Conservation (phyloP, 768 basidiomycete genomes). For the Boletus sp. region DNA sequence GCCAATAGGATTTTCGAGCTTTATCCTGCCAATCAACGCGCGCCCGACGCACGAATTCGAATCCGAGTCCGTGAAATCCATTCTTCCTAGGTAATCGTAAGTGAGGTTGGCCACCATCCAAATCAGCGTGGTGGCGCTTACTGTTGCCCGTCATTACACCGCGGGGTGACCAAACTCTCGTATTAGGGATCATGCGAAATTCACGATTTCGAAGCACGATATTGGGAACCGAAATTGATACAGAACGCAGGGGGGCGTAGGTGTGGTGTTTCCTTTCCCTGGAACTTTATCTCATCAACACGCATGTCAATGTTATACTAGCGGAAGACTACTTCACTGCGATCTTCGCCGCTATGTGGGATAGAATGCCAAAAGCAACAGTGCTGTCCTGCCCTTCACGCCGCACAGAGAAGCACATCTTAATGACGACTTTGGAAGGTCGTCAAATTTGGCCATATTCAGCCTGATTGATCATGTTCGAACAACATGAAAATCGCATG, state of each 20-base stretch:
- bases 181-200: not conserved
- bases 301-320: too few species aligned
- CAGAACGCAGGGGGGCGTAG: not conserved
- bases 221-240: not conserved
- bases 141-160: not conserved
- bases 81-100: not conserved
- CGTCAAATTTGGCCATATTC: not conserved
- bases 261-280: not conserved
- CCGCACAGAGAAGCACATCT: not conserved
- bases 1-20: not conserved
- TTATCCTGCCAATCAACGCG: slow-evolving; percentile 7
- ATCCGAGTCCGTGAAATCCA: not conserved
- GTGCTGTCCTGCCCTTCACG: not conserved
- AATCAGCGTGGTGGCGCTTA: slow-evolving; percentile 2
- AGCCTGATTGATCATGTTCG: not conserved
- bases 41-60: not conserved
- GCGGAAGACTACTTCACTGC: not conserved
- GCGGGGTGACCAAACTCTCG: not conserved
- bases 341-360: not conserved
- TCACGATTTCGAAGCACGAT: not conserved
- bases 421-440: not conserved
- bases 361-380: not conserved
- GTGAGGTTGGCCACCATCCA: not conserved
- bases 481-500: not conserved
- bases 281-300: not conserved